A percentile compares a stretch with the other conserved stretches of the same genome.
Evolutionary conservation across 306 rosid species (phyloP).

Genomic region (Neltuma alba): DNA sequence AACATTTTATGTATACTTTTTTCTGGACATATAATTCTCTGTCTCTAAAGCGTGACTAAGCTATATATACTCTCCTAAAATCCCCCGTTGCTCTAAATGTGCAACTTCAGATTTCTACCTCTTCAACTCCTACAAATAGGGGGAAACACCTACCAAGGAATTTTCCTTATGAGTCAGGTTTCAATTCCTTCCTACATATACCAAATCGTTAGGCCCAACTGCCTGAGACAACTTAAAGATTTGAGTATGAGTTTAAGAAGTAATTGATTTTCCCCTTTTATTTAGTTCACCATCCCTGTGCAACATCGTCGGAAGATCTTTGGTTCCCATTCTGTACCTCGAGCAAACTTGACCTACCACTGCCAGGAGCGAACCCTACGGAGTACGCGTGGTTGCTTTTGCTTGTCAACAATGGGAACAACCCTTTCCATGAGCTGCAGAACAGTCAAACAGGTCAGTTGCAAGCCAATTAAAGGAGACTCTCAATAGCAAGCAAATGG

Average conservation of each 20-base stretch:
- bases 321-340: slow-evolving; percentile 27
- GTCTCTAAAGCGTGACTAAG: slow-evolving; percentile 34
- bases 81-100: slow-evolving; percentile 42
- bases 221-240: slow-evolving; percentile 28
- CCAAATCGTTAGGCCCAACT: slow-evolving; percentile 13
- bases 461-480: not conserved
- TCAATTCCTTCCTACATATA: slow-evolving; percentile 33
- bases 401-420: slow-evolving; percentile 78
- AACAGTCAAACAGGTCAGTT: slow-evolving; percentile 30
- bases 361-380: slow-evolving; percentile 65
- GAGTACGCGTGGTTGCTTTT: slow-evolving; percentile 60
- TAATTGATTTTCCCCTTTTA: slow-evolving; percentile 25
- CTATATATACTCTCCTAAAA: slow-evolving; percentile 35
- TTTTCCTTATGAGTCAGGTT: slow-evolving; percentile 37
- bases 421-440: slow-evolving; percentile 86
- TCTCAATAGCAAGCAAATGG: slow-evolving; percentile 2
- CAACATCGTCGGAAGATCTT: slow-evolving; percentile 22
- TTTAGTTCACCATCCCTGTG: not conserved
- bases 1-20: not conserved
- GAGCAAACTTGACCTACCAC: slow-evolving; percentile 64
- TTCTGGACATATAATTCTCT: slow-evolving; percentile 20
- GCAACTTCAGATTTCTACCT: slow-evolving; percentile 38
- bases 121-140: slow-evolving; percentile 33
- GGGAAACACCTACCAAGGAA: slow-evolving; percentile 34
- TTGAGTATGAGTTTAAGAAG: slow-evolving; percentile 23